Base-by-base conservation (phyloP, 805 yeast genomes). In the Candida loeiensis region DNA sequence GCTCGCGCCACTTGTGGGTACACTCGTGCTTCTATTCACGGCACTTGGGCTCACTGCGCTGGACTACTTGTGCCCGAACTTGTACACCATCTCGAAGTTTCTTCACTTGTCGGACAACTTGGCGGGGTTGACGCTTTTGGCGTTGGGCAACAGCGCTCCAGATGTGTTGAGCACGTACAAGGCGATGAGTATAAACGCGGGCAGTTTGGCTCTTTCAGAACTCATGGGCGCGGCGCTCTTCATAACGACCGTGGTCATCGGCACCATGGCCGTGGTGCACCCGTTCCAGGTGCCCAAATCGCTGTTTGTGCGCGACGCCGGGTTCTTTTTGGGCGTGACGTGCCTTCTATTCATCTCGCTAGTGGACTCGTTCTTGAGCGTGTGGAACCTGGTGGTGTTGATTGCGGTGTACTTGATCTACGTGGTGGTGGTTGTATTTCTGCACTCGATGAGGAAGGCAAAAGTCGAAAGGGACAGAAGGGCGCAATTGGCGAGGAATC, bases 131-230 rank as follows among this genome's bases (percentile, higher is more conserved):
- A 90, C 97, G 0, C 64, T 91, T 16, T 65, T 93, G 38, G 95
- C 98, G 0, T 71, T 91, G 45, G 98, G 97, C 0, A 91, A 91
- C 61, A 95, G 96, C 3, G 74, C 95, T 0, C 96, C 97, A 0
- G 99, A 91, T 58, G 79, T 91, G 3, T 74, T 89, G 26, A 77
- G 91, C 34, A 88, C 96, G 0, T 86, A 80, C 56, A 80, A 82
- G 36, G 95, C 97, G 3, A 76, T 93, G 78, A 71, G 73, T 9
- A 63, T 79, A 1, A 81, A 77, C n/a, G 77, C 86, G 1, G 78
- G 83, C 0, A 75, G 87, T 0, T 65, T 91, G 55, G 97, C 98
- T 0, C 63, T 91, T 5, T 93, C 96, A 1, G 97, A 90, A 57
- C 66, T 91, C n/a, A 62, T 89, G 22, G 98, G 99, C 1, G 93